These are phyloP conservation scores for Flagelloscypha sp. DNA, from an alignment of 768 basidiomycete genomes.

Conservation along the genomic window DNA sequence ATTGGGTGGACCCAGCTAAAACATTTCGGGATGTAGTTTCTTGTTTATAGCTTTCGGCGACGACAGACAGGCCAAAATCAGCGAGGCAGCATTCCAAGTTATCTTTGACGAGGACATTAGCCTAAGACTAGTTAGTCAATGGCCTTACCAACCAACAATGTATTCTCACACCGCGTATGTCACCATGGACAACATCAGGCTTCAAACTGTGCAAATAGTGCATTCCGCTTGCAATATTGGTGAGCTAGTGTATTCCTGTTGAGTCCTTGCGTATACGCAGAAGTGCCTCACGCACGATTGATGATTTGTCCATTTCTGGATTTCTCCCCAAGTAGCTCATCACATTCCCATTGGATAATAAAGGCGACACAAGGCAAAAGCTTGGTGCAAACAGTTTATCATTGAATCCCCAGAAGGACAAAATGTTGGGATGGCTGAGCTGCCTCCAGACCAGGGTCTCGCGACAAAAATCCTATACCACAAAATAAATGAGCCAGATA, in stretches of 20 bases:
- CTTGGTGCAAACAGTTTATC: conserved; percentile 19
- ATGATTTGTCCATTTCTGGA: conserved; percentile 1
- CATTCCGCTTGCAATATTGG: conserved; percentile 26
- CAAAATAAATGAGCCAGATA: conserved; percentile 19
- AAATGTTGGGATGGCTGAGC: conserved; percentile 12
- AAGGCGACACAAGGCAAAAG: conserved; percentile 2
- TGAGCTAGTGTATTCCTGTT: conserved; percentile 11
- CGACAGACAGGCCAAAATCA: conserved; percentile 18
- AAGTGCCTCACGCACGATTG: neutral
- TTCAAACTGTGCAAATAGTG: conserved; percentile 28
- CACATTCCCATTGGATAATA: conserved; percentile 15
- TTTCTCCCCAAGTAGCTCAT: conserved; percentile 2
- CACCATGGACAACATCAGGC: conserved; percentile 33
- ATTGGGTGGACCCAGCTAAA: conserved; percentile 8
- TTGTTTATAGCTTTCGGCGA: conserved; percentile 2
- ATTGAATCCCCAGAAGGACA: conserved; percentile 9
- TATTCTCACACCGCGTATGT: conserved; percentile 30
- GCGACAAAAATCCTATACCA: neutral
- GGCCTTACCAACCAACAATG: neutral
- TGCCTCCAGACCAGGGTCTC: conserved; percentile 17
- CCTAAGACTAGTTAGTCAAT: conserved; percentile 6
- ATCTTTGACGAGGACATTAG: conserved; percentile 20
- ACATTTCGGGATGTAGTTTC: neutral
- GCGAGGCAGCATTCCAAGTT: conserved; percentile 21
- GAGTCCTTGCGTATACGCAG: neutral